phyloP scores from a whole-genome alignment of 495 filamentous ascomycete genomes.

The Penicillium soppii region DNA sequence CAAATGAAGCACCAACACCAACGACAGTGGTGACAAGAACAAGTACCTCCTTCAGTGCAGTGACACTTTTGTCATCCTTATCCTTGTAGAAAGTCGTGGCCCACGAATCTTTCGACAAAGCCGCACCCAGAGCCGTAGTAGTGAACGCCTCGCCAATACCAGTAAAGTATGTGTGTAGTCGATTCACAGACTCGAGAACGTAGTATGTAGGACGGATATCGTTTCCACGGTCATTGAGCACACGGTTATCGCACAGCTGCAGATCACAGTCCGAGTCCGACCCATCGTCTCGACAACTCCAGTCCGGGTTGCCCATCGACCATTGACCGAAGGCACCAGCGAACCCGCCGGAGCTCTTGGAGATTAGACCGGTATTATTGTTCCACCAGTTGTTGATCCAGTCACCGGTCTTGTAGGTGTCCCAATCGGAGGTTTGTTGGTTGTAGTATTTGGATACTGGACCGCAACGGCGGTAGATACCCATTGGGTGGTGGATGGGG shows the following conservation, averaged over 20 bases:
- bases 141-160: conserved; percentile 23
- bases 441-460: conserved; percentile 19
- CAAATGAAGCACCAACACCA: conserved; percentile 22
- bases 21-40: conserved; percentile 13
- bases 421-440: conserved; percentile 17
- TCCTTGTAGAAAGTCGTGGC: conserved; percentile 25
- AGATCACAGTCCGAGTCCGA: conserved; percentile 22
- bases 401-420: conserved; percentile 15
- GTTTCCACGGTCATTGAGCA: conserved; percentile 18
- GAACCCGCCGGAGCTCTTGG: conserved; percentile 18
- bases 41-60: conserved; percentile 15
- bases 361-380: conserved; percentile 6
- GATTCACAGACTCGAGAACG: conserved; percentile 23
- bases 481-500: background rate
- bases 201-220: conserved; percentile 23
- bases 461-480: conserved; percentile 21
- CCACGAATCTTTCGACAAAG: conserved; percentile 24
- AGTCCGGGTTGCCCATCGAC: conserved; percentile 29
- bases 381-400: conserved; percentile 29
- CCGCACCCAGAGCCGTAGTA: conserved; percentile 23
- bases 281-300: conserved; percentile 23
- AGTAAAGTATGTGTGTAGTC: conserved; percentile 20
- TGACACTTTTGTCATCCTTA: conserved; percentile 21
- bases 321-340: conserved; percentile 23
- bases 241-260: conserved; percentile 18